Conservation (phyloP, 1,139 yeast species). For the Meyerozyma athensensis region DNA sequence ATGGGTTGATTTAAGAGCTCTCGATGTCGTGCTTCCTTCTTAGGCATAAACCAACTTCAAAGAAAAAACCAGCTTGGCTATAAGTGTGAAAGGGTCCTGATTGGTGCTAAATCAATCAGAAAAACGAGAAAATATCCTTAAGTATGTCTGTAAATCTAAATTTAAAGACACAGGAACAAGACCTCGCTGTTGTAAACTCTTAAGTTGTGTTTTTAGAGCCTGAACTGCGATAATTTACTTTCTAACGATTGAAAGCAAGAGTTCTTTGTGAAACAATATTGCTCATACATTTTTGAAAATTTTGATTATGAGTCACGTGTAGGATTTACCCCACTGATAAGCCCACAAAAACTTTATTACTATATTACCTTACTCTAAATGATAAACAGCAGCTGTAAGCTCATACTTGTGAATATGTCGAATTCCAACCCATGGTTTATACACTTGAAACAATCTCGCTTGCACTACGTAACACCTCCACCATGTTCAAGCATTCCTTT, state of each 20-base stretch:
- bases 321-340: no score
- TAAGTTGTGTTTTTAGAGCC: no score
- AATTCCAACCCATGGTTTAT: no score
- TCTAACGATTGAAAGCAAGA: no score
- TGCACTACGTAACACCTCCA: constrained; percentile 83
- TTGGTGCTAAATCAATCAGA: constrained; percentile 1
- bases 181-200: background rate
- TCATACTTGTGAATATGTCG: no score
- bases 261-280: no score
- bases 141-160: background rate
- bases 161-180: background rate
- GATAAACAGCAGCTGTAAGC: background rate
- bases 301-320: background rate
- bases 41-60: constrained; percentile 34
- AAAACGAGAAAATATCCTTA: background rate
- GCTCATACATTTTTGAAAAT: background rate
- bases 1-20: constrained; percentile 24
- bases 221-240: no score
- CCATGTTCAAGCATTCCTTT: constrained; percentile 93
- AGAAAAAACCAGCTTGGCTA: background rate
- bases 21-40: constrained; percentile 42
- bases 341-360: no score
- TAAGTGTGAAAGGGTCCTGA: background rate
- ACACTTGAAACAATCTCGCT: constrained; percentile 89
- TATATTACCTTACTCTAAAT: background rate